Base-by-base conservation (phyloP, 176 grass and related monocot species). In the Poa annua region DNA sequence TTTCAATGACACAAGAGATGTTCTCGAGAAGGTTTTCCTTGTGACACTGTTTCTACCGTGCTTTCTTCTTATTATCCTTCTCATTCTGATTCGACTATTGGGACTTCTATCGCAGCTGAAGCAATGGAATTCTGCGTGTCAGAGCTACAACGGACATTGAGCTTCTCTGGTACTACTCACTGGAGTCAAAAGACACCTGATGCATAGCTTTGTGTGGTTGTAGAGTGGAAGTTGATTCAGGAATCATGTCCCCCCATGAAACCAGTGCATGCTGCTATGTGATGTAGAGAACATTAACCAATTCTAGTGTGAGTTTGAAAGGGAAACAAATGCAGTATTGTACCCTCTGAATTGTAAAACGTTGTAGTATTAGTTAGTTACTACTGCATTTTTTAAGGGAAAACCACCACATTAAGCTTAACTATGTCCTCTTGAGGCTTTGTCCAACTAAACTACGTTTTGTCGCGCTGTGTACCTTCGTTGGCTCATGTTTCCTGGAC, bases 21-120 rank as follows among this genome's bases (percentile, higher is more conserved):
- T 11, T 44, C 49, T 91, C 5, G 71, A 87, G 70, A 86, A 94
- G 86, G 92, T 94, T 55, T 20, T 57, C 20, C 15, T 42, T 24
- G 33, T 42, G n/a, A 36, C 13, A 1, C 51, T 20, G 22, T 44
- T 34, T 56, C 11, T 53, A 26, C n/a, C 0, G 4, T 26, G 16
- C 17, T n/a, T 79, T 81, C 22, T 11, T 49, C 19, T 49, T 71
- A 35, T 25, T 49, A 47, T 82, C 39, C 17, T 15, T 81, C 74
- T 59, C 45, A 5, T 50, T 77, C 80, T 84, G 4, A 53, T 84
- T 86, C 3, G 16, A 53, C 38, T 82, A 8, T 71, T 75, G 56
- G 9, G 4, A 32, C 21, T 1, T 39, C 1, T 60, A 56, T 78
- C 62, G 89, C 83, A 91, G 92, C 8, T 91, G 83, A 78, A 3